Evolutionary conservation across 176 grass and related monocot genomes (phyloP), one percentile per base, ranked within the genome.

Genomic region (Musa itinerans): DNA sequence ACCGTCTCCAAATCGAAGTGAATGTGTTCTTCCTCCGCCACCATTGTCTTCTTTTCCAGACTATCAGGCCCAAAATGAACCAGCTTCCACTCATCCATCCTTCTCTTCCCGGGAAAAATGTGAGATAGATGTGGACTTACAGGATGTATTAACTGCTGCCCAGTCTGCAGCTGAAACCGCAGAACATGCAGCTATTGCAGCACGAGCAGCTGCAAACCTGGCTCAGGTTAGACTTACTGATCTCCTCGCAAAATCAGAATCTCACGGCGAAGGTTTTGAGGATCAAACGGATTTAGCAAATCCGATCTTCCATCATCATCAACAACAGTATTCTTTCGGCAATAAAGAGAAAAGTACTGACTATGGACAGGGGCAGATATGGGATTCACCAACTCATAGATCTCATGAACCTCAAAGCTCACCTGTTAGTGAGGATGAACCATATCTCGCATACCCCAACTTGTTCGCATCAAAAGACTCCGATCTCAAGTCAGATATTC

Each of bases 201-300:
- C 95, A 12, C 86, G 90, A 74, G 81, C 88, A 84, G 95, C 90
- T 64, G 95, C 95, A 48, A 89, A 91, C 74, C 88, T 99, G 61
- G 90, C 84, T 0, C 83, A 92, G 52, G 52, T 86, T 78, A 86
- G 68, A 85, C 92, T 99, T 69, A 81, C 85, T 19, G 81, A 92
- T 76, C 78, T 92, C 76, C 63, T 80, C 54, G 68, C 83, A 6
- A 92, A 80, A 82, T 85, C 81, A 65, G 86, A 76, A 76, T 61
- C 10, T 76, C 63, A 74, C 11, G 79, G 78, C 54, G 80, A 80
- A 50, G 79, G 51, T 27, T 17, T 17, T 3, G 54, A 71, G 78
- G 77, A 78, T 77, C 53, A 29, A 52, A 80, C 22, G 52, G 26
- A 2, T 54, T 57, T 77, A 2, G 81, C 87, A 49, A 85, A 75